These are phyloP conservation scores for Exophiala aquamarina DNA, from an alignment of 2,329 filamentous ascomycete genomes.

Conservation along the genomic window DNA sequence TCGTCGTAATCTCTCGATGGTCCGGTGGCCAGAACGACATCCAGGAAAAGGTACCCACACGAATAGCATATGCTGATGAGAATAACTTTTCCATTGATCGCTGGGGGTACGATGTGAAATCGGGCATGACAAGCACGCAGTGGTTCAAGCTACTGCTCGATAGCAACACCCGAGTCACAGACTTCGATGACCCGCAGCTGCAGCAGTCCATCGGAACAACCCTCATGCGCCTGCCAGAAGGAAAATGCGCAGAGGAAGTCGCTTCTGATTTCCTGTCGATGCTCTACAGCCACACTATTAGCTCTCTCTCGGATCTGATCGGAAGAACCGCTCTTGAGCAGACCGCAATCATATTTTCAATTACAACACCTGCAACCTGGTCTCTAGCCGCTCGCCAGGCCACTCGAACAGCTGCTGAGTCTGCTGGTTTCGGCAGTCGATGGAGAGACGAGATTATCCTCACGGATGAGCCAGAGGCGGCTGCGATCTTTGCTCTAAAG, in stretches of 20 bases:
- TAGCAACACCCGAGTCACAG: conserved; percentile 10
- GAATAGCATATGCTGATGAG: neutral
- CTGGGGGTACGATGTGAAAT: neutral
- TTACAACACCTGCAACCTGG: conserved; percentile 26
- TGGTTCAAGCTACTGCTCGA: conserved; percentile 35
- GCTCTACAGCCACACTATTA: conserved; percentile 26
- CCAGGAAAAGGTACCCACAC: neutral
- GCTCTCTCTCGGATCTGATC: neutral
- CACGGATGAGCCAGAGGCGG: conserved; percentile 27
- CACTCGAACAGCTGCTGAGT: conserved; percentile 11
- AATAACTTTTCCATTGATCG: neutral
- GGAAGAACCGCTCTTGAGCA: conserved; percentile 15
- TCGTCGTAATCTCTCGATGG: too few relatives aligned
- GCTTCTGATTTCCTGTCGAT: conserved; percentile 27
- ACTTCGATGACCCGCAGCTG: conserved; percentile 26
- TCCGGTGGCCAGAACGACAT: too few relatives aligned
- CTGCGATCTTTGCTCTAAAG: conserved; percentile 21
- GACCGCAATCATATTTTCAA: conserved; percentile 16
- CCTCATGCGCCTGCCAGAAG: conserved; percentile 24
- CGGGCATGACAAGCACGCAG: neutral
- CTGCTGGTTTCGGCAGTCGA: conserved; percentile 19
- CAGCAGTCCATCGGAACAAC: conserved; percentile 9
- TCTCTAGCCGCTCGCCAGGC: conserved; percentile 2
- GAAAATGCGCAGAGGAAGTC: conserved; percentile 27
- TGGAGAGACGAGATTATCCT: conserved; percentile 12